Percentiles rank a stretch among this genome's conserved stretches.
Conservation (phyloP, 108 stramenopile species). For the Skeletonema costatum region DNA sequence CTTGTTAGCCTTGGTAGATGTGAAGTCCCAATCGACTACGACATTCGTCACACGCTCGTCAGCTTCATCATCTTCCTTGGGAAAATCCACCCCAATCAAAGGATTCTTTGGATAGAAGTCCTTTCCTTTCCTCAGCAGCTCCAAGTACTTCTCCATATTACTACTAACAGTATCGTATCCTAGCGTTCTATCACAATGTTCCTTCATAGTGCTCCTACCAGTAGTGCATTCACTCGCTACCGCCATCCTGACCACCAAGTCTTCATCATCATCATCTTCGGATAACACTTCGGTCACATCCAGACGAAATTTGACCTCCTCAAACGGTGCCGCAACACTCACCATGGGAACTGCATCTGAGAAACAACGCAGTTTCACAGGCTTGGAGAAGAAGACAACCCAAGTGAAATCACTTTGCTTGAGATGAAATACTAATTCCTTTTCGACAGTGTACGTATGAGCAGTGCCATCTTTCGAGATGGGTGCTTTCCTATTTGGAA, state of each 20-base stretch:
- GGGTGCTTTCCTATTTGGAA: slow-evolving; percentile 27
- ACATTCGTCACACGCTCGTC: slow-evolving; percentile 34
- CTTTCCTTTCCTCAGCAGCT: slow-evolving; percentile 30
- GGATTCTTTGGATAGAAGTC: slow-evolving; percentile 48
- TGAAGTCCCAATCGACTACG: slow-evolving; percentile 71
- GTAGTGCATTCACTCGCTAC: slow-evolving; percentile 82
- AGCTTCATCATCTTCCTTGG: slow-evolving; percentile 13
- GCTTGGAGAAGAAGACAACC: slow-evolving; percentile 90
- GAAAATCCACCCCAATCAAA: slow-evolving; percentile 48
- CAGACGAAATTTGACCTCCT: slow-evolving; percentile 34
- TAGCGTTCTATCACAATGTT: slow-evolving; percentile 37
- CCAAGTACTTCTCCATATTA: slow-evolving; percentile 34
- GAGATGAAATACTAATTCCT: slow-evolving; percentile 73
- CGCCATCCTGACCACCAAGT: slow-evolving; percentile 76
- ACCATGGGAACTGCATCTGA: slow-evolving; percentile 35
- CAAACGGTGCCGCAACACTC: slow-evolving; percentile 18
- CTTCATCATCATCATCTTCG: slow-evolving; percentile 19
- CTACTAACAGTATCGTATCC: slow-evolving; percentile 44
- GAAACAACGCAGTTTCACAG: slow-evolving; percentile 67
- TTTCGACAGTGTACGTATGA: slow-evolving; percentile 49
- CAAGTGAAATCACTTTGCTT: slow-evolving; percentile 84
- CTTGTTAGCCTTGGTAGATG: slow-evolving; percentile 7
- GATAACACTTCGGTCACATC: slow-evolving; percentile 37
- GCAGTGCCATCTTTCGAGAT: slow-evolving; percentile 31
- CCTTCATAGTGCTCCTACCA: slow-evolving; percentile 49